phyloP scores from a whole-genome alignment of 2,329 filamentous ascomycete genomes.

The Penicillium sp. region DNA sequence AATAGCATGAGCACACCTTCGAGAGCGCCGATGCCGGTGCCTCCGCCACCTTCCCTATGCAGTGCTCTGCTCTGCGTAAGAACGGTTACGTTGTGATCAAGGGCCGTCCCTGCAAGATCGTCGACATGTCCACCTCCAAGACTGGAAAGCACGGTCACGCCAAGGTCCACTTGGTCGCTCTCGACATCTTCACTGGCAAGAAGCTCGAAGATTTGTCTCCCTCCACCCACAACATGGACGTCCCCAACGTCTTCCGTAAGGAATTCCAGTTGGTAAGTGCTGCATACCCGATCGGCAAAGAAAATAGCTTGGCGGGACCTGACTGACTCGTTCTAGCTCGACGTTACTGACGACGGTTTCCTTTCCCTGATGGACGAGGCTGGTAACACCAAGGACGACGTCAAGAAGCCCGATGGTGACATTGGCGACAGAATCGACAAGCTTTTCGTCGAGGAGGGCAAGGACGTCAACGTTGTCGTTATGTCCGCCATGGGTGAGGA shows the following conservation, averaged over 20 bases:
- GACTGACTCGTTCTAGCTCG: slow-evolving; percentile 57
- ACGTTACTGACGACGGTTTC: slow-evolving; percentile 91
- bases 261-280: slow-evolving; percentile 90
- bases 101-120: slow-evolving; percentile 98
- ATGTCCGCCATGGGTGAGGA: slow-evolving; percentile 97
- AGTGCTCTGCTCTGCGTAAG: slow-evolving; percentile 99
- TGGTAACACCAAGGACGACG: slow-evolving; percentile 88
- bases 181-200: slow-evolving; percentile 99
- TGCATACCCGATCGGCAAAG: not conserved
- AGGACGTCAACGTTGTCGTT: slow-evolving; percentile 89
- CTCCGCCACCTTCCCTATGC: slow-evolving; percentile 91
- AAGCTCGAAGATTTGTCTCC: slow-evolving; percentile 99
- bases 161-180: slow-evolving; percentile 97
- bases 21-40: slow-evolving; percentile 94
- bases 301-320: not conserved
- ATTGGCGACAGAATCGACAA: slow-evolving; percentile 80
- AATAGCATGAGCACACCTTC: slow-evolving; percentile 72
- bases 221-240: slow-evolving; percentile 83
- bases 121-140: slow-evolving; percentile 99
- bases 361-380: slow-evolving; percentile 88
- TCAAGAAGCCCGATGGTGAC: slow-evolving; percentile 87
- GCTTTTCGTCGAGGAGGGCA: slow-evolving; percentile 77
- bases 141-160: slow-evolving; percentile 99
- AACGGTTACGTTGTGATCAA: slow-evolving; percentile 99
- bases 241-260: slow-evolving; percentile 84